Conservation (phyloP, 177 flowering plant species). For the Vitis hybrid region DNA sequence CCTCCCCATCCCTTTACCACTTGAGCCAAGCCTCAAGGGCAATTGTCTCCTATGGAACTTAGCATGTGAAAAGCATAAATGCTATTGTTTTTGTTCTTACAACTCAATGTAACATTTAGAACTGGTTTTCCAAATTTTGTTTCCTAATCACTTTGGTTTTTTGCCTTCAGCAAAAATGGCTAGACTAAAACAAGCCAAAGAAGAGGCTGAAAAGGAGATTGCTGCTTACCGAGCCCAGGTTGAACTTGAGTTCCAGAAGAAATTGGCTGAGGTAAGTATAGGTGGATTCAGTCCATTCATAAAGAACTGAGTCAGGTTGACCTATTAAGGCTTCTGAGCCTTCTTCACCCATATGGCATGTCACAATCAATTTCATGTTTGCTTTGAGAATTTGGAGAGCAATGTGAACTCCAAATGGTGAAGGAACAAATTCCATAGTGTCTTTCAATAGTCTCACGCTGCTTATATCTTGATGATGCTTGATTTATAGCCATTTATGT, state of each 20-base stretch:
- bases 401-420: no score
- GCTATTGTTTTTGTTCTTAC: not conserved
- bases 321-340: not conserved
- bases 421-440: no score
- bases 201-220: constrained; percentile 86
- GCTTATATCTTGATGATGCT: not conserved
- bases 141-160: not conserved
- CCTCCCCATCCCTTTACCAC: no score
- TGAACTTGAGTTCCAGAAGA: constrained; percentile 77
- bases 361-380: no score
- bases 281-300: not conserved
- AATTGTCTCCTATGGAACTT: no score
- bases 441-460: not conserved
- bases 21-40: no score
- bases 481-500: not conserved
- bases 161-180: constrained; percentile 59
- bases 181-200: constrained; percentile 87
- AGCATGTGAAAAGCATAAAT: no score
- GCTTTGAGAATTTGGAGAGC: no score
- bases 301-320: not conserved
- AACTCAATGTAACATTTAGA: not conserved
- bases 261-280: constrained; percentile 60
- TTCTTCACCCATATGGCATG: not conserved
- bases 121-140: not conserved
- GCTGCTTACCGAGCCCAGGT: constrained; percentile 72